Conservation (phyloP, 164 flowering plant species). For the Dillenia suffruticosa region DNA sequence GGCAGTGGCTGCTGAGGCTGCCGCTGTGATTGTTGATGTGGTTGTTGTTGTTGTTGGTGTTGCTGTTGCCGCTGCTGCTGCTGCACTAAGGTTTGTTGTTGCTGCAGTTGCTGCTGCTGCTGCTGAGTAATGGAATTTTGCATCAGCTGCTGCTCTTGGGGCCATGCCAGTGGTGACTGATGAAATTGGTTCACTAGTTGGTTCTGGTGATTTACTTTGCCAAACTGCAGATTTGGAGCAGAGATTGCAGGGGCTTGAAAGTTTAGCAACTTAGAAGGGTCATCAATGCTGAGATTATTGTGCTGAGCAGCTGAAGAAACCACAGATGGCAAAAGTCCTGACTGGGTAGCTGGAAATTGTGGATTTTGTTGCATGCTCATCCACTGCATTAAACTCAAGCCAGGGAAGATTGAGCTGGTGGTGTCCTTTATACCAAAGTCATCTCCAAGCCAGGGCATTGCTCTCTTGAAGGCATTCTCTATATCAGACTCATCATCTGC, state of each 20-base stretch:
- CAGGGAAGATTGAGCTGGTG: slow-evolving; percentile 68
- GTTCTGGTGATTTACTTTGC: slow-evolving; percentile 46
- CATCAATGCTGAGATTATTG: slow-evolving; percentile 45
- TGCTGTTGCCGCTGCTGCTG: slow-evolving; percentile 33
- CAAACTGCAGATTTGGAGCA: slow-evolving; percentile 46
- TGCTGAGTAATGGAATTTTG: slow-evolving; percentile 29
- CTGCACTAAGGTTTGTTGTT: slow-evolving; percentile 2
- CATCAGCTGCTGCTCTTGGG: slow-evolving; percentile 52
- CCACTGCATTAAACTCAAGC: slow-evolving; percentile 91
- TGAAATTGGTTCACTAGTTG: slow-evolving; percentile 44
- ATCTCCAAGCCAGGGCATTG: slow-evolving; percentile 95
- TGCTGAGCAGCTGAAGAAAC: slow-evolving; percentile 45
- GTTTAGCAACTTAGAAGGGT: slow-evolving; percentile 72
- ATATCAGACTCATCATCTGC: slow-evolving; percentile 82
- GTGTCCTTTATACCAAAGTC: slow-evolving; percentile 77
- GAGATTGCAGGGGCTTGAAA: slow-evolving; percentile 61
- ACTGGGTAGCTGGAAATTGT: slow-evolving; percentile 59
- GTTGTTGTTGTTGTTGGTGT: slow-evolving; percentile 15
- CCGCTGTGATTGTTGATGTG: slow-evolving; percentile 21
- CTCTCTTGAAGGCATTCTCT: slow-evolving; percentile 74
- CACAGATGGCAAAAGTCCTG: slow-evolving; percentile 58
- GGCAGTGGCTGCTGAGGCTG: slow-evolving; percentile 22
- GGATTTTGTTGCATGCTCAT: slow-evolving; percentile 93
- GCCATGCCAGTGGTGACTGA: slow-evolving; percentile 47
- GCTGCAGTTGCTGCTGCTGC: slow-evolving; percentile 35